A percentile compares a stretch with the other conserved stretches of the same genome.
Evolutionary conservation across 2,329 filamentous ascomycete species (phyloP).

Genomic region (Beauveria medogensis): DNA sequence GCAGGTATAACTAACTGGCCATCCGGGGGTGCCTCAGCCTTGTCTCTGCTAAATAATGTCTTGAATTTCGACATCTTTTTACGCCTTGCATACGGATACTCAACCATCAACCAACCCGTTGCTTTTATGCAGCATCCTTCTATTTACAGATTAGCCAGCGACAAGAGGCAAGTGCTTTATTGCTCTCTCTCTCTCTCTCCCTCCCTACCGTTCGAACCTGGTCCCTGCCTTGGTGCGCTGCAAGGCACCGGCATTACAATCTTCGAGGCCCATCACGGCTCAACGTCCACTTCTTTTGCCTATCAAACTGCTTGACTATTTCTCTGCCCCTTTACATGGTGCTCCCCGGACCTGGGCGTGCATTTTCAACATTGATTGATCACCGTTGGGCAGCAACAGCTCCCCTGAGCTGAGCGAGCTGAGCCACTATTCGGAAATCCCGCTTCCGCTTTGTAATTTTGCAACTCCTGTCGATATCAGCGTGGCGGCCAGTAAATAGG

Average conservation of each 20-base stretch:
- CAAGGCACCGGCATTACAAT: too few species aligned
- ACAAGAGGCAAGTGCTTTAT: not conserved
- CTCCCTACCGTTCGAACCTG: not conserved
- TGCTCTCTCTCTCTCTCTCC: not conserved
- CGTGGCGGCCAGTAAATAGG: not conserved
- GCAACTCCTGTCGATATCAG: not conserved
- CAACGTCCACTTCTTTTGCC: too few species aligned
- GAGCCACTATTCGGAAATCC: not conserved
- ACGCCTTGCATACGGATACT: not conserved
- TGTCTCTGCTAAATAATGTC: constrained; percentile 1
- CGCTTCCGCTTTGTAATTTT: not conserved
- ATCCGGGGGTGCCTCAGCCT: not conserved
- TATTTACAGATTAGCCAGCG: not conserved
- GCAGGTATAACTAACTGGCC: not conserved
- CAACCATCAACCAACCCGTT: not conserved
- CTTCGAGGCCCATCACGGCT: too few species aligned
- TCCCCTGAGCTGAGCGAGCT: not conserved
- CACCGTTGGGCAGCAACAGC: too few species aligned
- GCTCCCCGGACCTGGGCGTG: not conserved
- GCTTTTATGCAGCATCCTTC: not conserved
- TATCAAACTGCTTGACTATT: too few species aligned
- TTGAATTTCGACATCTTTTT: not conserved
- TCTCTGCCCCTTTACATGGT: not conserved
- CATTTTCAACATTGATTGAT: too few species aligned
- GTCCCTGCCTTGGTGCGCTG: not conserved